Conservation (phyloP, 805 yeast species). For the Barnettozyma siamensis region DNA sequence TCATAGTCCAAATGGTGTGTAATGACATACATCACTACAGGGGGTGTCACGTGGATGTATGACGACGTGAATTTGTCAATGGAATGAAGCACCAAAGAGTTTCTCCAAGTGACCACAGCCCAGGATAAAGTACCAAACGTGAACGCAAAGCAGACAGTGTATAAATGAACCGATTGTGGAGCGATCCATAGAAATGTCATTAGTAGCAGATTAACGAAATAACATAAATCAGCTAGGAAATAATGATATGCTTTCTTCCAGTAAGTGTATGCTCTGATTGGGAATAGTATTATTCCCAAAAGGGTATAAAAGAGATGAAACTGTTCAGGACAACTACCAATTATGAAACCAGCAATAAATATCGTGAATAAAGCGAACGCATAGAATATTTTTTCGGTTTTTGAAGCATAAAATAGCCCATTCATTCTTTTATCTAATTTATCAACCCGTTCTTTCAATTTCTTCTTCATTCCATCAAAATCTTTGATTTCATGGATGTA, state of each 20-base stretch:
- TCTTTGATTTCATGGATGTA: slow-evolving; percentile 19
- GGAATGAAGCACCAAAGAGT: slow-evolving; percentile 85
- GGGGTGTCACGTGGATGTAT: slow-evolving; percentile 88
- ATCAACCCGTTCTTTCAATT: slow-evolving; percentile 28
- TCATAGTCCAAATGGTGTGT: slow-evolving; percentile 62
- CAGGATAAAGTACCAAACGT: slow-evolving; percentile 85
- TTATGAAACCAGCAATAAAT: slow-evolving; percentile 64
- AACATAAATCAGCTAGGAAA: slow-evolving; percentile 88
- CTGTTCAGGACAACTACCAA: slow-evolving; percentile 71
- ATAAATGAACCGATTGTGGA: slow-evolving; percentile 68
- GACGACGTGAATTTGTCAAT: slow-evolving; percentile 90
- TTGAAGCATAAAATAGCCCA: slow-evolving; percentile 36
- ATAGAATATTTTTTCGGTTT: slow-evolving; percentile 75
- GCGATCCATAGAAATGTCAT: slow-evolving; percentile 75
- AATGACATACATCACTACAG: slow-evolving; percentile 78
- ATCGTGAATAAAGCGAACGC: slow-evolving; percentile 64
- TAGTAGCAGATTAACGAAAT: slow-evolving; percentile 73
- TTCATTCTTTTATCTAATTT: slow-evolving; percentile 33
- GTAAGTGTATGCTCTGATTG: slow-evolving; percentile 78
- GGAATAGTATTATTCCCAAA: slow-evolving; percentile 61
- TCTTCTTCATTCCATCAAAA: slow-evolving; percentile 22
- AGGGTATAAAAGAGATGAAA: slow-evolving; percentile 73
- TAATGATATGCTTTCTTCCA: slow-evolving; percentile 76
- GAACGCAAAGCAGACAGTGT: slow-evolving; percentile 78
- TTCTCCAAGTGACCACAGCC: slow-evolving; percentile 95